Conservation (phyloP, 352 stramenopile species). For the Thraustochytrium sp. region DNA sequence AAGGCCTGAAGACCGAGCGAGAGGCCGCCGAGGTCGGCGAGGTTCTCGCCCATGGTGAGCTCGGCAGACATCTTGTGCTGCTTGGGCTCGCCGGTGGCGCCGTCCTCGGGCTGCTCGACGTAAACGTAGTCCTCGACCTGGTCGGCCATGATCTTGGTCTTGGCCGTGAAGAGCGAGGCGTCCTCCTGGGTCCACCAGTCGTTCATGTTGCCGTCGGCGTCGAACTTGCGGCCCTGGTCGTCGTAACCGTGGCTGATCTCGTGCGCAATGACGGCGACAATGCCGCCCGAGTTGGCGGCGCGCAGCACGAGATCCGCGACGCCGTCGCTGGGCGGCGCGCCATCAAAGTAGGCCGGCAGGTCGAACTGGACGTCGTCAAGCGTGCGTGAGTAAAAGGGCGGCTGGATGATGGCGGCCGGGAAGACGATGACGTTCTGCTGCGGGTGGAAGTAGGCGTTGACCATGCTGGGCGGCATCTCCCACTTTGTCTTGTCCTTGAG, state of each 20-base stretch:
- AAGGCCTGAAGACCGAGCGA: conserved; percentile 73
- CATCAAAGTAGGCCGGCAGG: background rate
- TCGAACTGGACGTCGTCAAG: conserved; percentile 55
- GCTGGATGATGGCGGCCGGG: conserved; percentile 86
- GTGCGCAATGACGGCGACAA: conserved; percentile 85
- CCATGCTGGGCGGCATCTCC: conserved; percentile 81
- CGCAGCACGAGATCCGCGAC: conserved; percentile 19
- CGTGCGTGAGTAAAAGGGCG: conserved; percentile 79
- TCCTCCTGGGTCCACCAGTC: conserved; percentile 86
- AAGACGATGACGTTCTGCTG: conserved; percentile 86
- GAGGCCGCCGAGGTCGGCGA: conserved; percentile 78
- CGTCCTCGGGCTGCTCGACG: conserved; percentile 36
- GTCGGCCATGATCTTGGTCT: conserved; percentile 51
- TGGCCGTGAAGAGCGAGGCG: conserved; percentile 61
- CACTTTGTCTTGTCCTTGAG: conserved; percentile 61
- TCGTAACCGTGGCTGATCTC: conserved; percentile 94
- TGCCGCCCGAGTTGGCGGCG: conserved; percentile 84
- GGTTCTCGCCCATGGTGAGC: conserved; percentile 82
- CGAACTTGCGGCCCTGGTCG: conserved; percentile 77
- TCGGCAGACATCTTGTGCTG: conserved; percentile 74
- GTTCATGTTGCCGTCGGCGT: conserved; percentile 75
- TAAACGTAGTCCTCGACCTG: conserved; percentile 44
- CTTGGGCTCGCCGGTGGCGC: conserved; percentile 53
- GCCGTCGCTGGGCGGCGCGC: background rate
- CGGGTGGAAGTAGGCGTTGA: conserved; percentile 76